Conservation (phyloP, 2,329 filamentous ascomycete genomes). For the Neofusicoccum cordaticola region DNA sequence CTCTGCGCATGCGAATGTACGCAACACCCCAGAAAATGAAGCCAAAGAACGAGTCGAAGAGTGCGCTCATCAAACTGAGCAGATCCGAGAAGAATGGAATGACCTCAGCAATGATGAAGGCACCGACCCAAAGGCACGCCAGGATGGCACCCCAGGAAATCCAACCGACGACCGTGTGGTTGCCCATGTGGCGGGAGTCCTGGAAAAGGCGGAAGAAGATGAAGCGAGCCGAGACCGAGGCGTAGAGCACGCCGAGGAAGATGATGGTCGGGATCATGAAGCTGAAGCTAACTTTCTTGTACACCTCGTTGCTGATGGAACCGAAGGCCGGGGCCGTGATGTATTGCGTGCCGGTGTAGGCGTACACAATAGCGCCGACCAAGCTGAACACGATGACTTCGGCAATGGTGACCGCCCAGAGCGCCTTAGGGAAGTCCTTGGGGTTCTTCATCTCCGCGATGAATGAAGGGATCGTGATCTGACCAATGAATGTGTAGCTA, state of each 20-base stretch:
- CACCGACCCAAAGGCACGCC: conserved; percentile 73
- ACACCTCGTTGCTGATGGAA: conserved; percentile 68
- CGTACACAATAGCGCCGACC: conserved; percentile 78
- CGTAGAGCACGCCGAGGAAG: conserved; percentile 87
- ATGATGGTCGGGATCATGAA: conserved; percentile 96
- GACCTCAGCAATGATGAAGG: conserved; percentile 87
- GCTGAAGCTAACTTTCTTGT: conserved; percentile 85
- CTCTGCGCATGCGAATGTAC: conserved; percentile 71
- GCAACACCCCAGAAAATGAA: conserved; percentile 94
- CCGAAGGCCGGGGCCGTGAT: conserved; percentile 85
- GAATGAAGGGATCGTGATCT: conserved; percentile 90
- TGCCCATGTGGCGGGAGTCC: conserved; percentile 72
- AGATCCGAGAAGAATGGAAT: conserved; percentile 88
- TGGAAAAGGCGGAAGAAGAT: conserved; percentile 88
- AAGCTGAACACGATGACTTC: conserved; percentile 84
- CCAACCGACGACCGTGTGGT: conserved; percentile 82
- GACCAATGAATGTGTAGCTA: conserved; percentile 92
- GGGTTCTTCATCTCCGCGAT: conserved; percentile 87
- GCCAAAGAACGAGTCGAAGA: conserved; percentile 90
- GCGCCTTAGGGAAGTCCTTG: conserved; percentile 85
- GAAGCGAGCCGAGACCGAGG: conserved; percentile 84
- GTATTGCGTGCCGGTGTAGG: conserved; percentile 86
- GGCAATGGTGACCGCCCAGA: conserved; percentile 85
- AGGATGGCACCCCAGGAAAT: conserved; percentile 72
- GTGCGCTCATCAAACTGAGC: conserved; percentile 73